Evolutionary conservation across 805 yeast genomes (phyloP).

Genomic region (Wickerhamomyces tratensis): DNA sequence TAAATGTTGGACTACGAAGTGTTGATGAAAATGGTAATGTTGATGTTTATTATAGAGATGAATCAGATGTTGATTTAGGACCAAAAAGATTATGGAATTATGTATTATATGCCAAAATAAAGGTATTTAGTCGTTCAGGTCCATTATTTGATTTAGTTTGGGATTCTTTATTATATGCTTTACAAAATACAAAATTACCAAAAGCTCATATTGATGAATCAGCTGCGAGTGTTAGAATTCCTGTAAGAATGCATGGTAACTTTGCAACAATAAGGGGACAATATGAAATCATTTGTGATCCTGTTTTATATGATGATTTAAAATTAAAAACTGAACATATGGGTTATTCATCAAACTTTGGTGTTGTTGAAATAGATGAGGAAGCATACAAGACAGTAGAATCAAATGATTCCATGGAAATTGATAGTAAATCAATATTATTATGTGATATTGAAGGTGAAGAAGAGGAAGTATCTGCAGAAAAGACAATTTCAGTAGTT

Average conservation of each 20-base stretch:
- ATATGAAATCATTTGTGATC: constrained; percentile 50
- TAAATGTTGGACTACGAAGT: constrained; percentile 44
- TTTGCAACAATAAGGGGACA: constrained; percentile 37
- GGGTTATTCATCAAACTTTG: constrained; percentile 44
- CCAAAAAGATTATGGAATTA: constrained; percentile 39
- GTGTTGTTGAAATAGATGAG: constrained; percentile 38
- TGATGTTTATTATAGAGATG: constrained; percentile 37
- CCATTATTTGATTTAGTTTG: constrained; percentile 74
- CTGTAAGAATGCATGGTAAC: constrained; percentile 42
- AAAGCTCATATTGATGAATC: constrained; percentile 57
- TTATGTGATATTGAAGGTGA: constrained; percentile 79
- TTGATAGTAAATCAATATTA: constrained; percentile 27
- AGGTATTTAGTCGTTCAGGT: constrained; percentile 74
- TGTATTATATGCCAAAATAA: constrained; percentile 63
- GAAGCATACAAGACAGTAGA: constrained; percentile 22
- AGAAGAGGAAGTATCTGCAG: constrained; percentile 60
- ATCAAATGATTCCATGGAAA: constrained; percentile 23
- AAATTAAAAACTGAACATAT: constrained; percentile 26
- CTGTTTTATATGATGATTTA: constrained; percentile 27
- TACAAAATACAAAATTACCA: constrained; percentile 55
- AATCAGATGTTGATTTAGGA: constrained; percentile 22
- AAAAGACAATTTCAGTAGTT: constrained; percentile 42
- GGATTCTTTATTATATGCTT: constrained; percentile 55
- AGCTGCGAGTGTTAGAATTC: constrained; percentile 40
- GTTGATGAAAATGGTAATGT: constrained; percentile 40